Evolutionary conservation across 2,329 filamentous ascomycete species (phyloP), one percentile per base, ranked within the genome.

Genomic region (Cercospora zeina): DNA sequence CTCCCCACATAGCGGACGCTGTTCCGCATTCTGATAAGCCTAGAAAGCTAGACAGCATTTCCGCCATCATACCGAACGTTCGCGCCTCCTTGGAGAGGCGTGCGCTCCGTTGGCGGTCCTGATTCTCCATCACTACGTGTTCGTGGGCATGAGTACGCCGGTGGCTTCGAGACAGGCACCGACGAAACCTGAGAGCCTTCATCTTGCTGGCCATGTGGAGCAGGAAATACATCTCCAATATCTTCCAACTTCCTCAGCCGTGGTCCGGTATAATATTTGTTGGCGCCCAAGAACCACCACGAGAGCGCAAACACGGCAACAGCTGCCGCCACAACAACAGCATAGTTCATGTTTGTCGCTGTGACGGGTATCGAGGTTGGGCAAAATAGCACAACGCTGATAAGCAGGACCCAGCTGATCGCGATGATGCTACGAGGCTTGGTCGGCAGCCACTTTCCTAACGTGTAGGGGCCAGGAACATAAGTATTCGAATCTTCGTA

Each of bases 371-470:
- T 75, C n/a, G 73, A 67, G 0, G 77, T 74, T 3, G 79, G 79
- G 74, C 80, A 80, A 72, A 80, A 84, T 16, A 88, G 75, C n/a
- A 87, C 80, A 9, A 83, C 77, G 67, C 83, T 86, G 66, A 88
- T 87, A 69, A 87, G 86, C 27, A 81, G 65, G 3, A 87, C 85
- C 86, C 86, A 88, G 3, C 75, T 72, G n/a, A 85, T 79, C 1
- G 85, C 83, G 11, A 67, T 39, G 21, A 63, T 47, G 30, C 63
- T 67, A 13, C 86, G 73, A 6, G 80, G 78, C 57, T 87, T 79
- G 0, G 80, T 83, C 68, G 85, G 0, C 84, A 85, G 19, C 53
- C 53, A 60, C 42, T 45, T 47, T 4, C 59, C 56, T 24, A 83
- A 54, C 8, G 51, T 68, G 54, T 63, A 69, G 11, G 67, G 65